Percentiles rank a stretch among this genome's conserved stretches.
Evolutionary conservation across 2,329 filamentous ascomycete genomes (phyloP).

Genomic region (Microascus cirrosus): DNA sequence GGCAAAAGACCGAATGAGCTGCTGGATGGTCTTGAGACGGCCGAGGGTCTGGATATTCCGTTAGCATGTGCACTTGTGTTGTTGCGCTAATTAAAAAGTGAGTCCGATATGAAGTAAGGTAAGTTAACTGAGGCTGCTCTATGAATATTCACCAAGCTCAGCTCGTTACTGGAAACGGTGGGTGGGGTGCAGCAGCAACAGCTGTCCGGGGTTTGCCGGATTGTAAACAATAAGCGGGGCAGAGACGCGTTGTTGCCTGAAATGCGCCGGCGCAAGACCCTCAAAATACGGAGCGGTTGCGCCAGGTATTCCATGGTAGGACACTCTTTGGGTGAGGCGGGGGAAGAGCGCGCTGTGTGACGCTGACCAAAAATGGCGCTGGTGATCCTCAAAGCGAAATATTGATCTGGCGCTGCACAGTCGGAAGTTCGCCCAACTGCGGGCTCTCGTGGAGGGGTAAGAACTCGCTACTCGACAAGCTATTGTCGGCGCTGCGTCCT

Average conservation of each 20-base stretch:
- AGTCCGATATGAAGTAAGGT: background rate
- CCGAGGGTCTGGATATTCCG: conserved; percentile 36
- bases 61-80: conserved; percentile 22
- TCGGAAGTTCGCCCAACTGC: background rate
- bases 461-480: background rate
- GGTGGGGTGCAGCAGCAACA: background rate
- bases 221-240: conserved; percentile 2
- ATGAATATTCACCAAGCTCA: background rate
- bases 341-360: background rate
- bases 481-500: background rate
- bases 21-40: conserved; percentile 67
- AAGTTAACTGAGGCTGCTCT: background rate
- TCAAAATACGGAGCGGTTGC: background rate
- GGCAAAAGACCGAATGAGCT: conserved; percentile 68
- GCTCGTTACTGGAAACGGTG: background rate
- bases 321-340: background rate
- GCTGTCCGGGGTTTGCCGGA: background rate
- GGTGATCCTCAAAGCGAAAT: background rate
- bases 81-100: background rate
- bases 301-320: background rate
- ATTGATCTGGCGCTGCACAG: background rate
- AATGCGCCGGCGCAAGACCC: background rate
- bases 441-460: background rate
- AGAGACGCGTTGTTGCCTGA: background rate
- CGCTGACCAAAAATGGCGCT: background rate